Conservation (phyloP, 495 filamentous ascomycete genomes). For the Apodospora peruviana region DNA sequence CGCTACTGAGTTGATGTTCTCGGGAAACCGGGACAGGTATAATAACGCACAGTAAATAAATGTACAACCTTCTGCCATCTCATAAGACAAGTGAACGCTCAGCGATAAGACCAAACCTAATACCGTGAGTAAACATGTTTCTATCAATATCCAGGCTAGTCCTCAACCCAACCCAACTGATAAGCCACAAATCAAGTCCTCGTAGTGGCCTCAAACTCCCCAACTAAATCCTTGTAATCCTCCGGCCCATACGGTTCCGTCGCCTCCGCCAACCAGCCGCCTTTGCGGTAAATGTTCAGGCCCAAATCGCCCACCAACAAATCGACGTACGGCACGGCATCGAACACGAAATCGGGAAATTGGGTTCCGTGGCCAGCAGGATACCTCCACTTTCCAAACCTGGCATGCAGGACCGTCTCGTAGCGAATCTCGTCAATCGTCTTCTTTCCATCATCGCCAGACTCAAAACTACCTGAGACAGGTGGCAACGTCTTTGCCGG, state of each 20-base stretch:
- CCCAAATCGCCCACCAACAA: slow-evolving; percentile 64
- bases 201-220: slow-evolving; percentile 42
- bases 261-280: slow-evolving; percentile 42
- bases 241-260: slow-evolving; percentile 51
- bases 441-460: slow-evolving; percentile 4
- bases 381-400: slow-evolving; percentile 66
- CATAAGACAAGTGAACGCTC: too few relatives aligned
- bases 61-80: too few relatives aligned
- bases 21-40: too few relatives aligned
- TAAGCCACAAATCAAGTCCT: background rate
- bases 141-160: too few relatives aligned
- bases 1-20: too few relatives aligned
- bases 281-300: slow-evolving; percentile 37
- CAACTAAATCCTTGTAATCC: slow-evolving; percentile 57
- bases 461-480: background rate
- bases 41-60: too few relatives aligned
- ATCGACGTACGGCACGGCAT: slow-evolving; percentile 73
- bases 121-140: too few relatives aligned
- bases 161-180: too few relatives aligned
- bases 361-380: slow-evolving; percentile 57
- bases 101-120: too few relatives aligned
- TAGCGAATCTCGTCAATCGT: slow-evolving; percentile 30
- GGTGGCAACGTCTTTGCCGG: slow-evolving; percentile 15
- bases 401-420: slow-evolving; percentile 58
- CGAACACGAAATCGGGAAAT: slow-evolving; percentile 70